These are phyloP conservation scores for Globisporangium lucens DNA, from an alignment of 352 stramenopile species.

Conservation along the genomic window DNA sequence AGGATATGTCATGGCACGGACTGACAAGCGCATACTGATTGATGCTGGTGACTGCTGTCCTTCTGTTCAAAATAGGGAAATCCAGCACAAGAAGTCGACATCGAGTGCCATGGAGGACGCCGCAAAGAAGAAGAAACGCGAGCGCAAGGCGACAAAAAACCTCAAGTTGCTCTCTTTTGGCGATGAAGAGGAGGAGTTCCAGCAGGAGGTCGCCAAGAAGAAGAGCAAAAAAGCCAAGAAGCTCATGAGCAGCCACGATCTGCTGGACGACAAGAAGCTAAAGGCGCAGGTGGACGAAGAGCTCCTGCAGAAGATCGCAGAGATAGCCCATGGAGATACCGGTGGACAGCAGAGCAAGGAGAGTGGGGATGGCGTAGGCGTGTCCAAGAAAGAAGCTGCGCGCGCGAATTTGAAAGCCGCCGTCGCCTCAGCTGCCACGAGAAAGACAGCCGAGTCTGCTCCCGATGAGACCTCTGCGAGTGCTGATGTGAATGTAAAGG, in stretches of 20 bases:
- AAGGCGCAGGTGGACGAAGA: conserved; percentile 57
- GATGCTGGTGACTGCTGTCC: background rate
- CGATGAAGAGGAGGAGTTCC: conserved; percentile 80
- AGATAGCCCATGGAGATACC: conserved; percentile 8
- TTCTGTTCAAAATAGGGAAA: conserved; percentile 13
- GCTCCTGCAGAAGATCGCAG: conserved; percentile 51
- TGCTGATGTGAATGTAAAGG: background rate
- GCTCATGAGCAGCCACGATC: conserved; percentile 75
- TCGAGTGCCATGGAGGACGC: conserved; percentile 23
- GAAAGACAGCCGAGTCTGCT: background rate
- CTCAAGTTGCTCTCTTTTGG: conserved; percentile 95
- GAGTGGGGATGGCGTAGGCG: background rate
- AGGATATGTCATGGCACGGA: background rate
- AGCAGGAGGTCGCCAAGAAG: conserved; percentile 46
- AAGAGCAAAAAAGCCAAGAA: conserved; percentile 45
- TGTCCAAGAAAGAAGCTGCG: conserved; percentile 28
- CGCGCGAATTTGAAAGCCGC: conserved; percentile 20
- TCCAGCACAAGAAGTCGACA: conserved; percentile 21
- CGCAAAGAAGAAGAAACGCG: conserved; percentile 72
- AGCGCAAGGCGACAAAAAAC: conserved; percentile 91
- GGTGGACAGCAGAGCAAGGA: too few relatives aligned
- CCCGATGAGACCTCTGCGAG: background rate
- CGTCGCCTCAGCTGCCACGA: conserved; percentile 3
- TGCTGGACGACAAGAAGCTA: conserved; percentile 60
- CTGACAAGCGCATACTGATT: background rate